Base-by-base conservation (phyloP, 495 filamentous ascomycete genomes). In the Astrothelium subdiscretum region DNA sequence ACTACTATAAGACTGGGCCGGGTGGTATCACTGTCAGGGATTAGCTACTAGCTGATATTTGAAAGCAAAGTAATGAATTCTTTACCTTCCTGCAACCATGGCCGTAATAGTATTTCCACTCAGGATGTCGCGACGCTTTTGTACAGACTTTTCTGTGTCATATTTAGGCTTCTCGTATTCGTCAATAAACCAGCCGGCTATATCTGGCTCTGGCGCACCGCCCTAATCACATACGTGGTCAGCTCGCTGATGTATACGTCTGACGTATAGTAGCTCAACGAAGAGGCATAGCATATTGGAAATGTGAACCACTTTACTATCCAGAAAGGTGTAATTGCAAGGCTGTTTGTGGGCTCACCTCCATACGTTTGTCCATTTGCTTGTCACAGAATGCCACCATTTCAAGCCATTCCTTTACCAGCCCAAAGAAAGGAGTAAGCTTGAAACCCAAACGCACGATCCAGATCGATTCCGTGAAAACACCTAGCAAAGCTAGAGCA, bases 11-110 rank as follows among this genome's bases (percentile, higher is more conserved):
- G 31, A 3, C 62, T 58, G 0, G 65, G 63, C 4, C 68, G 60
- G 6, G 63, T 71, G 4, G 72, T 74, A 32, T 74, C 72, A 32
- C 65, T 66, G 40, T 11, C 10, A 5, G 4, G 11, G 42, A 48
- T 10, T 18, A 8, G 13, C 18, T 20, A 3, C 3, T 48, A 4
- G 20, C 11, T n/a, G 8, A 8, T 3, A 48, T 48, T 48, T n/a
- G n/a, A 48, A 4, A 18, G 8, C 18, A 18, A 20, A 48, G 11
- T 8, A 48, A n/a, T 10, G 18, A n/a, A 48, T 10, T 3, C 18
- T 3, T 48, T n/a, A 48, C 42, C 42, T 48, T 10, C 42, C 42
- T 18, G 42, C 42, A 3, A 48, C 66, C 27, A 69, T 67, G 22
- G 71, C 59, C 2, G 65, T 10, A 12, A 64, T 48, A 13, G 61